phyloP scores from a whole-genome alignment of 805 yeast genomes.

The Yarrowia phangngaensis region DNA sequence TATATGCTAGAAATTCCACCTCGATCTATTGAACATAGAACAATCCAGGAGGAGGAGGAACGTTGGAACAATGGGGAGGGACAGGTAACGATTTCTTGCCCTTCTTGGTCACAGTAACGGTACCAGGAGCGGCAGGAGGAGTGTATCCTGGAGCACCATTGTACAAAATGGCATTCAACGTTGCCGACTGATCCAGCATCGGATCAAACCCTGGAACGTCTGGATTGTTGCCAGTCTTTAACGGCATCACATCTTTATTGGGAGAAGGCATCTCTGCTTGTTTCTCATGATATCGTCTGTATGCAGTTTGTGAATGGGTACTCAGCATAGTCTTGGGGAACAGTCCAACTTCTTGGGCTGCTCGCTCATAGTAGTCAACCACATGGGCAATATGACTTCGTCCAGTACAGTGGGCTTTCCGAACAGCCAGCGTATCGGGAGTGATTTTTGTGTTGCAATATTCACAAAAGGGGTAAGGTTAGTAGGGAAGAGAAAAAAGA shows the following conservation, averaged over 20 bases:
- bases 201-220: conserved; percentile 30
- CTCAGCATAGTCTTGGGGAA: conserved; percentile 25
- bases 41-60: conserved; percentile 7
- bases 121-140: not conserved
- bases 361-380: conserved; percentile 67
- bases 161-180: conserved; percentile 6
- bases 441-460: conserved; percentile 75
- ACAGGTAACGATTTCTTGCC: conserved; percentile 13
- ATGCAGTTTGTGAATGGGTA: conserved; percentile 8
- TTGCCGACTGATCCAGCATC: not conserved
- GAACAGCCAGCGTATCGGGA: conserved; percentile 82
- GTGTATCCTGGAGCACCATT: conserved; percentile 4
- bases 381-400: conserved; percentile 68
- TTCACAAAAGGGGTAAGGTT: conserved; percentile 50
- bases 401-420: conserved; percentile 75
- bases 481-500: conserved; percentile 4
- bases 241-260: conserved; percentile 13
- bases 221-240: conserved; percentile 28
- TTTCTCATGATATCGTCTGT: conserved; percentile 1
- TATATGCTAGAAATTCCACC: conserved; percentile 7
- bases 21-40: not conserved
- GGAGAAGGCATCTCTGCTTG: conserved; percentile 10
- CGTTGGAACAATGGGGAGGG: conserved; percentile 11
- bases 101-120: not conserved
- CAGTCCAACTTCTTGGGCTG: conserved; percentile 29